Evolutionary conservation across 805 yeast genomes (phyloP), one percentile per base, ranked within the genome.

Genomic region (Teunomyces stri): DNA sequence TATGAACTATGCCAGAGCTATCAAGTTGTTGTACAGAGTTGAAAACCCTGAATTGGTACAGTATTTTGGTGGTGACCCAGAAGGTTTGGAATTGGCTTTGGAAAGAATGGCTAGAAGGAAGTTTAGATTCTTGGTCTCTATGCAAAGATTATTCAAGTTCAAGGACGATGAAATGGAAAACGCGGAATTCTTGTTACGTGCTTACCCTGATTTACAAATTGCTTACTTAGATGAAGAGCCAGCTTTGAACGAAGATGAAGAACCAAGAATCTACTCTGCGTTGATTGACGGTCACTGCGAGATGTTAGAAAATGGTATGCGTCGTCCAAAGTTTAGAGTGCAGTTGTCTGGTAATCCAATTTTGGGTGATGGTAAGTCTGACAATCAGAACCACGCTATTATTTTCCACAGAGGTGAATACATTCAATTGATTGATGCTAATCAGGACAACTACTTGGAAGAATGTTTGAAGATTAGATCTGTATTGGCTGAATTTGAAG

Each of bases 51-150:
- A 88, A 68, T 84, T 89, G 66, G 96, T 91, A 51, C 97, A 94
- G 77, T 89, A 91, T 90, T 92, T 91, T 66, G 98, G 97, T 59
- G 98, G 98, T 59, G 95, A 92, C 67, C 96, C 97, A 50, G 98
- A 92, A 74, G 95, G 96, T 60, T 79, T 83, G 55, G 98, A 94
- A 76, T 82, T 90, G 70, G 98, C 95, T 69, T 82, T 92, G 56
- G 97, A 92, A 61, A 75, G 82, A 40, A 84, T 88, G 87, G 90
- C 96, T 11, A 77, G 85, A 70, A 79, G 95, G 66, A 89, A 89
- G 66, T 89, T 89, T 74, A 81, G 82, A 60, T 79, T 87, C 55
- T 75, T 88, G 55, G 90, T 87, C 49, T 84, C 96, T 22, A 87
- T 89, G 95, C 96, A 89, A 75, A 79, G 91, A 70, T 79, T 85